Conservation (phyloP, 2,329 filamentous ascomycete genomes). For the Calonectria henricotiae region DNA sequence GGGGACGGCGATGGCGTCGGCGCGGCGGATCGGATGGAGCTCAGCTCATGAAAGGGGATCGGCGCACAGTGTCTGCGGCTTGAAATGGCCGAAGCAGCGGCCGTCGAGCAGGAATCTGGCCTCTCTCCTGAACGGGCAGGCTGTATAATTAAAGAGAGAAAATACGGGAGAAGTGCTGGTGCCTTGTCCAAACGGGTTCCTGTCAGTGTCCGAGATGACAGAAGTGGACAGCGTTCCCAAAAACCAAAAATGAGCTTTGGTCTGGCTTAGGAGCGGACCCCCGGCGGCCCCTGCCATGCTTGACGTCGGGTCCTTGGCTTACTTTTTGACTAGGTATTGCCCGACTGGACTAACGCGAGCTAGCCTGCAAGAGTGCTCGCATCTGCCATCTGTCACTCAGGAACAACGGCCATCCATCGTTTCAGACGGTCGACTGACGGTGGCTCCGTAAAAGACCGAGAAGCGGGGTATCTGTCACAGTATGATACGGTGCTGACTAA, state of each 20-base stretch:
- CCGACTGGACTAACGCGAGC: conserved; percentile 23
- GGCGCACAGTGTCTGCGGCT: conserved; percentile 24
- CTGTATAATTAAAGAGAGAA: conserved; percentile 31
- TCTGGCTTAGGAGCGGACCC: conserved; percentile 31
- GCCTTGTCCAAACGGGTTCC: conserved; percentile 33
- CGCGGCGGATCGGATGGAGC: conserved; percentile 37
- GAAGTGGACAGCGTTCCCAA: conserved; percentile 45
- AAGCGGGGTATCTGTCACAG: not conserved
- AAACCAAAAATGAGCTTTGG: conserved; percentile 38
- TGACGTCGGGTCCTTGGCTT: conserved; percentile 32
- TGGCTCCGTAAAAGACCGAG: not conserved
- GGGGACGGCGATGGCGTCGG: conserved; percentile 34
- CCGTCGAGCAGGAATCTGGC: conserved; percentile 3
- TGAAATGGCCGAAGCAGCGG: not conserved
- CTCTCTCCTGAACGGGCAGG: conserved; percentile 23
- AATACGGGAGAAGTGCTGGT: conserved; percentile 33
- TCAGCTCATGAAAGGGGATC: conserved; percentile 36
- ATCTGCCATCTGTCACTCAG: conserved; percentile 24
- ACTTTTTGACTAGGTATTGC: conserved; percentile 25
- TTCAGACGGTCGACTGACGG: conserved; percentile 20
- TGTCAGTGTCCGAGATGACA: conserved; percentile 33
- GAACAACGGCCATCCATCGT: conserved; percentile 4
- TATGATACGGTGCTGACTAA: not conserved
- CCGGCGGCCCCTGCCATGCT: conserved; percentile 21
- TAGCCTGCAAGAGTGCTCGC: conserved; percentile 18